phyloP scores from a whole-genome alignment of 1,284 basidiomycete species.

The Sporisorium scitamineum region DNA sequence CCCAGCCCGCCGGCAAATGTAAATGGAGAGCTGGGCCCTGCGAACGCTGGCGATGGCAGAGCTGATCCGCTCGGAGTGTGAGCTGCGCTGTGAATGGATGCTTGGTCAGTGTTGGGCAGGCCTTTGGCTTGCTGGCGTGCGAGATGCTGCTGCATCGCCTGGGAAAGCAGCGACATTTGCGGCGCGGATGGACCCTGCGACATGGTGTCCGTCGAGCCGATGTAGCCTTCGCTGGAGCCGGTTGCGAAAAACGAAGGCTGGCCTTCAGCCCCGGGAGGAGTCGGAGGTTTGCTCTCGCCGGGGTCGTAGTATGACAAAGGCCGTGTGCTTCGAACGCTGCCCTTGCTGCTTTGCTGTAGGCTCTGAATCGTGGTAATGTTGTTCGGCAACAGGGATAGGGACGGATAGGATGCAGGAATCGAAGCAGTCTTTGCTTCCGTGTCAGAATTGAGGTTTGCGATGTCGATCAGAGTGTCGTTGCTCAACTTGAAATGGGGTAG shows the following conservation, averaged over 20 bases:
- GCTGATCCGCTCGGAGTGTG: constrained; percentile 40
- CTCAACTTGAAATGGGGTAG: not conserved
- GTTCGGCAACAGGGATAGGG: not conserved
- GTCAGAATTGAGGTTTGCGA: not conserved
- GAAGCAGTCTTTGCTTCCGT: not conserved
- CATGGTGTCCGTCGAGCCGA: constrained; percentile 21
- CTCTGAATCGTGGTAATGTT: not conserved
- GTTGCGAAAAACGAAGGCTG: constrained; percentile 3
- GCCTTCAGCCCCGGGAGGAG: constrained; percentile 31
- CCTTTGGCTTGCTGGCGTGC: constrained; percentile 43
- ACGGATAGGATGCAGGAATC: not conserved
- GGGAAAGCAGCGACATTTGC: constrained; percentile 51
- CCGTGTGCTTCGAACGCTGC: constrained; percentile 6
- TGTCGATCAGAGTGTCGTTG: not conserved
- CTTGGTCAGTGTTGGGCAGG: constrained; percentile 11
- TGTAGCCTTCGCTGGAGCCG: constrained; percentile 18
- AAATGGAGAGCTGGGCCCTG: constrained; percentile 29
- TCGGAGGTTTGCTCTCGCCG: constrained; percentile 38
- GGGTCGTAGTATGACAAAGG: constrained; percentile 41
- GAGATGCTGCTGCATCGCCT: constrained; percentile 54
- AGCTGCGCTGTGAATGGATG: constrained; percentile 12
- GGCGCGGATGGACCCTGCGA: constrained; percentile 40
- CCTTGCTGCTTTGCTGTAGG: not conserved
- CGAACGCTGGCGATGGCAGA: constrained; percentile 37
- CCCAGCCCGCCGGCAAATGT: constrained; percentile 13